phyloP scores from a whole-genome alignment of 768 basidiomycete genomes.

The Boletus rubropictus region DNA sequence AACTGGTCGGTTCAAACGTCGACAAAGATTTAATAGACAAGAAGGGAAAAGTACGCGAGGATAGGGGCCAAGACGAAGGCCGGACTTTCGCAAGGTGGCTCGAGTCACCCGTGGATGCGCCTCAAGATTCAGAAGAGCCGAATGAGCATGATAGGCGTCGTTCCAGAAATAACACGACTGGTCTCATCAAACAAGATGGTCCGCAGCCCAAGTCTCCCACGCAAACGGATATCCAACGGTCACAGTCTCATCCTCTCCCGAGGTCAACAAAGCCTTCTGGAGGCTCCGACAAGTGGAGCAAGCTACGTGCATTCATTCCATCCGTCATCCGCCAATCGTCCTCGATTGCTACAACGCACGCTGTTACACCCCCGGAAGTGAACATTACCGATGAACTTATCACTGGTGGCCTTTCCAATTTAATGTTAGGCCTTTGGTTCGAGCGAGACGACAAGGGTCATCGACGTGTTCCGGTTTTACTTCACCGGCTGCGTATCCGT shows the following conservation, averaged over 20 bases:
- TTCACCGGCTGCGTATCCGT: slow-evolving; percentile 77
- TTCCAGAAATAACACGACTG: slow-evolving; percentile 8
- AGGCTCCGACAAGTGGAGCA: slow-evolving; percentile 49
- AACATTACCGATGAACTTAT: slow-evolving; percentile 82
- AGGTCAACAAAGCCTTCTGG: slow-evolving; percentile 17
- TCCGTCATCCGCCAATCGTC: slow-evolving; percentile 39
- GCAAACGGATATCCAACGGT: slow-evolving; percentile 10
- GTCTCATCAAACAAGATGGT: background rate
- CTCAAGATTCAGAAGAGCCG: slow-evolving; percentile 15
- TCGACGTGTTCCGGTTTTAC: slow-evolving; percentile 70
- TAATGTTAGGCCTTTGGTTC: slow-evolving; percentile 79
- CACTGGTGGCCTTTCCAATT: slow-evolving; percentile 67
- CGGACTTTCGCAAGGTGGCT: slow-evolving; percentile 55
- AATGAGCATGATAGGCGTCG: slow-evolving; percentile 24
- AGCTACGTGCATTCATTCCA: slow-evolving; percentile 62
- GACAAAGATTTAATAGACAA: slow-evolving; percentile 42
- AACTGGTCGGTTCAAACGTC: slow-evolving; percentile 30
- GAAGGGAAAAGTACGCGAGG: slow-evolving; percentile 51
- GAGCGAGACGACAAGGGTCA: slow-evolving; percentile 83
- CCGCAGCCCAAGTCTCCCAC: slow-evolving; percentile 4
- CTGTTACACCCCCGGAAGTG: slow-evolving; percentile 48
- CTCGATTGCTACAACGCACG: slow-evolving; percentile 35
- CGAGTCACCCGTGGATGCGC: slow-evolving; percentile 43
- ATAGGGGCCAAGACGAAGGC: slow-evolving; percentile 41
- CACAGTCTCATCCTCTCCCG: slow-evolving; percentile 28